Conservation (phyloP, 805 yeast species). For the Kodamaea laetipori region DNA sequence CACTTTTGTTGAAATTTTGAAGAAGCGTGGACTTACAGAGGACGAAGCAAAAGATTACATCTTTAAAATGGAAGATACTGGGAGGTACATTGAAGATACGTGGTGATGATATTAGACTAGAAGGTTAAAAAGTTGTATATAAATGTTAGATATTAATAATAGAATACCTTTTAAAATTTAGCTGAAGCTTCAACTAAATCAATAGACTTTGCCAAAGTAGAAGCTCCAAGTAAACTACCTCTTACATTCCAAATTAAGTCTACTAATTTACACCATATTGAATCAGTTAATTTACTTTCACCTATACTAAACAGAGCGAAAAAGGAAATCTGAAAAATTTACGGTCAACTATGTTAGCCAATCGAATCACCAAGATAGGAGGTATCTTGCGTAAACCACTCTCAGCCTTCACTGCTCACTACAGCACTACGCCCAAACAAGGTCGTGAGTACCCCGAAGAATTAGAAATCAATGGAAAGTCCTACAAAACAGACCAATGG, state of each 20-base stretch:
- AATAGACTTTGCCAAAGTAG: too few species aligned
- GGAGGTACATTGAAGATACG: slow-evolving; percentile 82
- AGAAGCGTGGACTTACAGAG: slow-evolving; percentile 45
- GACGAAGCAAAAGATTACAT: slow-evolving; percentile 54
- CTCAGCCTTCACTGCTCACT: slow-evolving; percentile 1
- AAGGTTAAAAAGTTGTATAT: too few species aligned
- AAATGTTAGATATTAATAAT: too few species aligned
- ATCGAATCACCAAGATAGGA: background rate
- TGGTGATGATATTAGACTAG: too few species aligned
- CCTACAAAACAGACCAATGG: slow-evolving; percentile 68
- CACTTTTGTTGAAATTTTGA: slow-evolving; percentile 68
- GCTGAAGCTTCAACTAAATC: background rate
- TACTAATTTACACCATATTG: too few species aligned
- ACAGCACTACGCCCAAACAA: slow-evolving; percentile 7
- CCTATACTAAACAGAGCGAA: too few species aligned
- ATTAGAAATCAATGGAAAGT: slow-evolving; percentile 48
- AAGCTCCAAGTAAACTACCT: too few species aligned
- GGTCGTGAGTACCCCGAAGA: slow-evolving; percentile 27
- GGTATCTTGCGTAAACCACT: background rate
- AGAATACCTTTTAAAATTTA: too few species aligned
- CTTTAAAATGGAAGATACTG: slow-evolving; percentile 58
- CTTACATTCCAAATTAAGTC: too few species aligned
- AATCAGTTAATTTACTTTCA: too few species aligned
- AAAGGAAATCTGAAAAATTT: slow-evolving; percentile 5
- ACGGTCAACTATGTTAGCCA: background rate